Base-by-base conservation (phyloP, 164 flowering plant genomes). In the Tetrastigma voinierianum region DNA sequence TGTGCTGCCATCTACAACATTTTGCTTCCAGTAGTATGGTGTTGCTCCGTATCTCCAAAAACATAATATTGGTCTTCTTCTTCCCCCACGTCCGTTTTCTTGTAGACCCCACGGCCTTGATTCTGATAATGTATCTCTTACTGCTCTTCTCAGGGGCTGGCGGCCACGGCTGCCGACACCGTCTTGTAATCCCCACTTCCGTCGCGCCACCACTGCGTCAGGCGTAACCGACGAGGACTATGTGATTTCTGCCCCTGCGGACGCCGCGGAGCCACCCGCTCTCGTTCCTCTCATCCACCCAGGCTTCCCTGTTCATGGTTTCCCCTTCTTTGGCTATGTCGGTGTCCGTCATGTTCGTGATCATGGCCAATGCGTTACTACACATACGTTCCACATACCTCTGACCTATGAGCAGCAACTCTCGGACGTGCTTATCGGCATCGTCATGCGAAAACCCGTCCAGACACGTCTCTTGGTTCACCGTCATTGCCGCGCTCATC, bases 81-180 rank as follows among this genome's bases (percentile, higher is more conserved):
- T 87, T 90, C n/a, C 82, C 82, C 53, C 23, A 95, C 88, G 13
- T 86, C 94, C 98, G 63, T 87, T 92, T 63, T 95, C 53, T 79
- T 84, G 52, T 95, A 95, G 92, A 0, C 0, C 98, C 97, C 0
- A 90, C n/a, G n/a, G n/a, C 94, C 46, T 91, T 95, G 1, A 95
- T 90, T 59, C 75, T 67, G 1, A 95, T 95, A 49, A 93, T 70
- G 51, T 74, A 95, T 61, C 98, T 83, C 70, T 17, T 82, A 2
- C 57, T 78, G 20, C 98, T 88, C 65, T 71, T 78, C 65, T 68
- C 76, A 12, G 97, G 97, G 97, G 5, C 97, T 97, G 2, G 87
- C 90, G 46, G 81, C 87, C 76, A 94, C 97, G 5, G 97, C 98
- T 0, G 61, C 97, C 45, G 86, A 16, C 32, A 95, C 90, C 54